Percentiles rank a stretch among this genome's conserved stretches.
Evolutionary conservation across 352 stramenopile genomes (phyloP).

Genomic region (Phytopythium ostracodes): DNA sequence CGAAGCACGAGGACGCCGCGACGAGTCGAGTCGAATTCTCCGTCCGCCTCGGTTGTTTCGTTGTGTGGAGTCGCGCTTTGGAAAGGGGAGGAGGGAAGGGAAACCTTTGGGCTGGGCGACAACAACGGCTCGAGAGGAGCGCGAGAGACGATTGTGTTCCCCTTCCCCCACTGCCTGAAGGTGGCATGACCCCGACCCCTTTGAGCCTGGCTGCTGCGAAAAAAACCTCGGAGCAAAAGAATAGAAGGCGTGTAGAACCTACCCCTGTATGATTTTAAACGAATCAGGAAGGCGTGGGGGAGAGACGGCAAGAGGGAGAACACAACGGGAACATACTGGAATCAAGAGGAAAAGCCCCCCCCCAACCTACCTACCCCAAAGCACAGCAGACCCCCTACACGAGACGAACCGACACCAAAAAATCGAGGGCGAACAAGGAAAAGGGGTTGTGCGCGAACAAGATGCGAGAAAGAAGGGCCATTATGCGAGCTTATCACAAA

Average conservation of each 20-base stretch:
- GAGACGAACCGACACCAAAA: conserved; percentile 2
- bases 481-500: background rate
- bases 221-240: background rate
- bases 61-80: background rate
- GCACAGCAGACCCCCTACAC: background rate
- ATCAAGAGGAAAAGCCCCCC: background rate
- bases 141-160: conserved; percentile 3
- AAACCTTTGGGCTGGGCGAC: background rate
- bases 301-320: background rate
- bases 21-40: background rate
- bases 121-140: background rate
- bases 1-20: background rate
- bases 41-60: background rate
- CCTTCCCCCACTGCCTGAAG: background rate
- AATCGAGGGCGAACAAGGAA: background rate
- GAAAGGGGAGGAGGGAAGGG: background rate
- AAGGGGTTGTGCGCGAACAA: background rate
- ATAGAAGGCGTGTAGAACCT: background rate
- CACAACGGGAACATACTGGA: background rate
- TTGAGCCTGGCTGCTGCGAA: background rate
- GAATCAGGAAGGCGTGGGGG: background rate
- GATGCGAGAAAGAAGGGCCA: background rate
- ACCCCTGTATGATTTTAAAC: background rate
- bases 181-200: background rate
- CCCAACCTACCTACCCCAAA: too few relatives aligned